Evolutionary conservation across 129 eudicot species (phyloP).

Genomic region (Oenanthe sinensis): DNA sequence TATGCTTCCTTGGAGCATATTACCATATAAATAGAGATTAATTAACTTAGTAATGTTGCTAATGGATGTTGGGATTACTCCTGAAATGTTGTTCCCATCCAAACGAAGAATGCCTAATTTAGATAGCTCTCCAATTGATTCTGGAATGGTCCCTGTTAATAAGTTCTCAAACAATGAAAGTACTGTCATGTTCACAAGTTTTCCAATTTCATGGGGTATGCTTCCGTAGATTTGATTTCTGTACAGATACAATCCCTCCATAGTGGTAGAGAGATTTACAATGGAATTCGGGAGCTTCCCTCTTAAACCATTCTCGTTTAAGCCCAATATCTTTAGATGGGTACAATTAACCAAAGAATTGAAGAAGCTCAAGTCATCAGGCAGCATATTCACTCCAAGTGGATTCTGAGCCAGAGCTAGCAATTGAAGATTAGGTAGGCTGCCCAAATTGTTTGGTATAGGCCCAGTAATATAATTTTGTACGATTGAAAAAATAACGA

Average conservation of each 20-base stretch:
- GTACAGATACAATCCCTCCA: neutral
- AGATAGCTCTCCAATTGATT: too few species aligned
- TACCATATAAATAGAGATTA: neutral
- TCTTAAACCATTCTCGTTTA: neutral
- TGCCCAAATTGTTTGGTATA: neutral
- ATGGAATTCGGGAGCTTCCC: neutral
- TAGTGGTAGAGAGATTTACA: neutral
- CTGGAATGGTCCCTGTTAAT: neutral
- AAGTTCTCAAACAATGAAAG: neutral
- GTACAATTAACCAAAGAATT: neutral
- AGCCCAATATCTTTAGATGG: accelerated
- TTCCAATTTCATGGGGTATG: neutral
- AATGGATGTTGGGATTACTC: constrained; percentile 5
- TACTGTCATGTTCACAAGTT: neutral
- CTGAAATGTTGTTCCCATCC: neutral
- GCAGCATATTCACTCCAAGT: neutral
- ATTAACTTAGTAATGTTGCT: neutral
- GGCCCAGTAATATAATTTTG: neutral
- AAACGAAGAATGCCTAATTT: neutral
- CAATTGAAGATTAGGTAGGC: neutral
- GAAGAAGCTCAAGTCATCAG: neutral
- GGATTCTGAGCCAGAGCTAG: neutral
- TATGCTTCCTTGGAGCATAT: constrained; percentile 4
- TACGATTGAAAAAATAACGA: accelerated
- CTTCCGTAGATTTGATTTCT: neutral